Evolutionary conservation across 73 alveolate species (phyloP).

Genomic region (Paramecium tetraurelia): DNA sequence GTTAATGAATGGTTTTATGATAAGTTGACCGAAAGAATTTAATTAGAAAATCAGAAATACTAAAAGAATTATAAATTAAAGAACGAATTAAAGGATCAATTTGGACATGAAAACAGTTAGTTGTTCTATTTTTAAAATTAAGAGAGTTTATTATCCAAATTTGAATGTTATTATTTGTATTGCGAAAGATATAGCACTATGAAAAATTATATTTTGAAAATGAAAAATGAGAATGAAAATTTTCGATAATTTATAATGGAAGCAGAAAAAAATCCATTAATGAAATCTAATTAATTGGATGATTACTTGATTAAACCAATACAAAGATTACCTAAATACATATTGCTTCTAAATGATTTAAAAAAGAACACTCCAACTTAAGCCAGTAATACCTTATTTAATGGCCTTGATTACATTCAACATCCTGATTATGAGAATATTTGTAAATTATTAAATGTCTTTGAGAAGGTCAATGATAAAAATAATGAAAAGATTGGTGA

Average conservation of each 20-base stretch:
- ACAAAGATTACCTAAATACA: neutral
- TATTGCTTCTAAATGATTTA: neutral
- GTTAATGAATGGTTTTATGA: neutral
- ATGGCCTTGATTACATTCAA: neutral
- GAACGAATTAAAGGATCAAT: neutral
- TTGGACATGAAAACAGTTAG: neutral
- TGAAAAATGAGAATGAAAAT: neutral
- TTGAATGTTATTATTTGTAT: neutral
- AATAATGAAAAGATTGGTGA: neutral
- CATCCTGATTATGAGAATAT: constrained; percentile 34
- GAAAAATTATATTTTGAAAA: neutral
- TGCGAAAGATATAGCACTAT: neutral
- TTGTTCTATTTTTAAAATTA: neutral
- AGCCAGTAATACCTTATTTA: neutral
- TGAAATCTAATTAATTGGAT: neutral
- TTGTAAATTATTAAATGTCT: neutral
- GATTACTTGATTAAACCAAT: neutral
- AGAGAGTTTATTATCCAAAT: neutral
- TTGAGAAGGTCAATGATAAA: neutral
- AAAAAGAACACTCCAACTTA: neutral
- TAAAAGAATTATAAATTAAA: neutral
- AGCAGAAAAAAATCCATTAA: neutral
- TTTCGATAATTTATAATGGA: neutral
- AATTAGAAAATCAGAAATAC: neutral
- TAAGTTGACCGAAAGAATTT: neutral